A percentile compares a stretch with the other conserved stretches of the same genome.
Conservation (phyloP, 176 grass and related monocot genomes). For the Rhynchospora breviuscula region DNA sequence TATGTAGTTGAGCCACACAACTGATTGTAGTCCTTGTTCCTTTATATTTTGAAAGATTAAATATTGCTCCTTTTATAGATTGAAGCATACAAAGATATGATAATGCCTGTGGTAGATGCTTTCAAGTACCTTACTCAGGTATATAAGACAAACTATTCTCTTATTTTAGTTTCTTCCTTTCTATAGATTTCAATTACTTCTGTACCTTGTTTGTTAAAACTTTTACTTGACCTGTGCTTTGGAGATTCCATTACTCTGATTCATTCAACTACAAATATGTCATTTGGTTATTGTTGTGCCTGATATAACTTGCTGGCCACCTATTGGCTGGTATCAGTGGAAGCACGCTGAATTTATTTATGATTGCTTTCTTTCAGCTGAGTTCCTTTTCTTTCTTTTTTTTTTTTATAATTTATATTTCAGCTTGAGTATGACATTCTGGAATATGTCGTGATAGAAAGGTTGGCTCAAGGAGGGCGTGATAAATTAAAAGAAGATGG, state of each 20-base stretch:
- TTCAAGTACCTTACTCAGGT: slow-evolving; percentile 99
- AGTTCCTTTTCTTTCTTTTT: slow-evolving; percentile 3
- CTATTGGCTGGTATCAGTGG: not conserved
- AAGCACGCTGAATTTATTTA: not conserved
- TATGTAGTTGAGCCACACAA: not conserved
- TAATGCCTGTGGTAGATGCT: slow-evolving; percentile 95
- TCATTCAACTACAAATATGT: not conserved
- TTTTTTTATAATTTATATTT: slow-evolving; percentile 11
- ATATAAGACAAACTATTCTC: not conserved
- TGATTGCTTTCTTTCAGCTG: slow-evolving; percentile 20
- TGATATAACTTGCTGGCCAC: not conserved
- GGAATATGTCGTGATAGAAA: slow-evolving; percentile 98
- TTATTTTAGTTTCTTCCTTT: slow-evolving; percentile 19
- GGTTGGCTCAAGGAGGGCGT: slow-evolving; percentile 90
- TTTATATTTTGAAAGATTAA: slow-evolving; percentile 14
- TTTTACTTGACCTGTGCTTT: slow-evolving; percentile 6
- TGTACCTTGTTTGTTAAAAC: not conserved
- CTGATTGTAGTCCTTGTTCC: slow-evolving; percentile 11
- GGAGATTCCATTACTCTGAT: not conserved
- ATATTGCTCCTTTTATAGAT: slow-evolving; percentile 51
- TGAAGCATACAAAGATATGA: slow-evolving; percentile 99
- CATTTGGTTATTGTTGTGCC: not conserved
- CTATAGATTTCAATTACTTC: not conserved
- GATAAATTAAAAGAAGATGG: slow-evolving; percentile 98
- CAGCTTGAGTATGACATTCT: slow-evolving; percentile 99